Base-by-base conservation (phyloP, 352 stramenopile species). In the Phytophthora aleatoria region DNA sequence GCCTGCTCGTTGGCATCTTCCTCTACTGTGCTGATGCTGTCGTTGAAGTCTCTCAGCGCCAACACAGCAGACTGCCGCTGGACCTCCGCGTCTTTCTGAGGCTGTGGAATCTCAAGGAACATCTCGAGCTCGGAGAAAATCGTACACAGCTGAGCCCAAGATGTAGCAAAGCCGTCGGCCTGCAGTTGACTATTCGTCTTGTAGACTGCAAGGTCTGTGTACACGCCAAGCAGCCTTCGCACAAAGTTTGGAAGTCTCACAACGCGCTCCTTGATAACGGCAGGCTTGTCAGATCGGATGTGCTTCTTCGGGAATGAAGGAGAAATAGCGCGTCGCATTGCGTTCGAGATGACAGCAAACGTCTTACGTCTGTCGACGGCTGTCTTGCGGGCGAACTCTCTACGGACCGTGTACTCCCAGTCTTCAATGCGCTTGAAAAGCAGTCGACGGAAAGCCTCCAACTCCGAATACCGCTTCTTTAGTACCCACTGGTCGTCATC, bases 401-500 rank as follows among this genome's bases (percentile, higher is more conserved):
- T 64, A 3, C 45, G 59, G 31, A 71, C 60, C 10, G 55, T 52
- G 20, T 53, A 57, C 30, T 88, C 79, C 76, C 76, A 88, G 45
- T 71, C 50, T 38, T 71, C 68, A 30, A 85, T 82, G 15, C 67
- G 56, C 27, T 76, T 65, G 43, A 87, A 56, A 45, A 87, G 64
- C 8, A 63, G 49, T 33, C 61, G 30, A 12, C 77, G 79, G 50
- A 89, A 85, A 5, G 30, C 15, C 11, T 70, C 61, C 45, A 85
- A 84, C 64, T 91, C 77, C 15, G 79, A 87, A 45, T 84, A 91
- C 16, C 82, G 77, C 27, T 85, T 85, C 50, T 71, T 69, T 45
- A 91, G 56, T 16, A 81, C 50, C 82, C 82, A 91, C 47, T 61
- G 64, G 43, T 57, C 60, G 12, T 50, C 65, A 41, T 24, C 24